Base-by-base conservation (phyloP, 1,284 basidiomycete species). In the Trametes pubescens region DNA sequence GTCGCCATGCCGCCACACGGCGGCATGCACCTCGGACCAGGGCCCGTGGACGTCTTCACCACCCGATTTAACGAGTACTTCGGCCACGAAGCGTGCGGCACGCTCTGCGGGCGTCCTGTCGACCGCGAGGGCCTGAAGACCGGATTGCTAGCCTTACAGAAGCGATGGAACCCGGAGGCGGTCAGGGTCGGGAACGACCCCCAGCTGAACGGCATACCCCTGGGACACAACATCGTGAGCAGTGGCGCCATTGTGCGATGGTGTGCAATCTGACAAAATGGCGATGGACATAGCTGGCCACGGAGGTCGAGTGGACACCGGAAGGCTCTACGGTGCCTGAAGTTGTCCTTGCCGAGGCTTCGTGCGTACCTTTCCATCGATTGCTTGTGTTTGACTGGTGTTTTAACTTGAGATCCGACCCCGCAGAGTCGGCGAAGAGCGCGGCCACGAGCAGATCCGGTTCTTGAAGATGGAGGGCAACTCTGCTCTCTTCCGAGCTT, bases 41-140 rank as follows among this genome's bases (percentile, higher is more conserved):
- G 65, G 1, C 64, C 69, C 0, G 56, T 65, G 29, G 69, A 72
- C 60, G 37, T 65, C 29, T 72, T 72, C 62, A 65, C 60, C 32
- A 64, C 68, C 37, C 65, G 67, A 43, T 72, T 72, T 61, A 61
- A 71, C 57, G 37, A 64, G 56, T 61, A 65, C 51, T 71, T 72
- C 61, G 60, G 59, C 24, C 64, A 55, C 11, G 62, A 70, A 32
- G 69, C 69, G 35, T 65, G 62, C 24, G 71, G 69, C n/a, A 69
- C 68, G 43, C 65, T 72, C 35, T 66, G 64, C 46, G 69, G 71
- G 18, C 62, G 58, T 18, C 55, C 67, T 18, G 71, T 72, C 29
- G 66, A 71, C 43, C 57, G 69, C 35, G 69, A 70, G 29, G 65
- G 65, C 26, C 57, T 72, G 51, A 71, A 68, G 65, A 38, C 61